Evolutionary conservation across 805 yeast species (phyloP), one percentile per base, ranked within the genome.

Genomic region (Lipomyces oligophaga): DNA sequence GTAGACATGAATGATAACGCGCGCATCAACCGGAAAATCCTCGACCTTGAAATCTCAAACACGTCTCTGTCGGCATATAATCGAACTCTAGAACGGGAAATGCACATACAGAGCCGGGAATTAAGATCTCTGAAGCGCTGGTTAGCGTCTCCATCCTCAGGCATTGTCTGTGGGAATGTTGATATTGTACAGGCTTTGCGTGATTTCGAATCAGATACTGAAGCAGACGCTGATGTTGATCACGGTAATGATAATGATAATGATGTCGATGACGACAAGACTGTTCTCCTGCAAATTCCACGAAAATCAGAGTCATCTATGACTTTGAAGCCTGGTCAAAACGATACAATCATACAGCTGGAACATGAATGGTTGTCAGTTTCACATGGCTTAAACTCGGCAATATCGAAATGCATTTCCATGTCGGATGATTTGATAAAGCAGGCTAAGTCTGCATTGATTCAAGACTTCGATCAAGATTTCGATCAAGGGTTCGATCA

Each of bases 41-140:
- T 55, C 43, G 66, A 62, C 37, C 43, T 62, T 25, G 64, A 62
- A 35, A 59, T 62, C n/a, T 54, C 65, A 15, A 62, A 62, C 47
- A 38, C 56, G 18, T 60, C 64, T 15, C 45, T 62, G 28, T 35
- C 59, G 31, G 49, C 59, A 2, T 48, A 62, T 21, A 62, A 62
- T 45, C 52, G 55, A 25, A 57, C 56, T 27, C 51, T 62, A 27
- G 66, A 62, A 38, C 49, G 51, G 13, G 45, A 48, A 26, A 34
- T 61, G 22, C 56, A 60, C 2, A 44, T 47, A 10, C 63, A 59
- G 41, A 28, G 35, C n/a, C 51, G 52, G 15, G 61, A 58, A 10
- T 41, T 61, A 6, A 51, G 51, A 8, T 40, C 34, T 11, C 47
- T 60, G 26, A 39, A 38, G 34, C 28, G 45, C 26, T 52, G 54